phyloP scores from a whole-genome alignment of 257 asterid species.

The Schizonepeta tenuifolia region DNA sequence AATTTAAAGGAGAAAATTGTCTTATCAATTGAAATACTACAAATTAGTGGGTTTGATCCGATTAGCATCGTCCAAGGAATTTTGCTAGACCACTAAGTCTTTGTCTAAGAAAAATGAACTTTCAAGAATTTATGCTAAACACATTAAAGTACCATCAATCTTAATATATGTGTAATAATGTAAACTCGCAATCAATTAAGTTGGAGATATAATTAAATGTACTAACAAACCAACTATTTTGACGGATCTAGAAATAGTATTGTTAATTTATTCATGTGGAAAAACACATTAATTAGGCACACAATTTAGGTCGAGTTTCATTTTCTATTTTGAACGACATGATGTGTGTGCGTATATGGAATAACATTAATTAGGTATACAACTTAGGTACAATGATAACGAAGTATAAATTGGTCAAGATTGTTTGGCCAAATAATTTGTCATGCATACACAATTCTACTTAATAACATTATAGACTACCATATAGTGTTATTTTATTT shows the following conservation, averaged over 20 bases:
- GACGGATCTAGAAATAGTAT: neutral
- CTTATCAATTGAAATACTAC: no score
- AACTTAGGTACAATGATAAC: slow-evolving; percentile 37
- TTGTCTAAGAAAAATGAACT: neutral
- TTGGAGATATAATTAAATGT: neutral
- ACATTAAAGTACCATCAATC: neutral
- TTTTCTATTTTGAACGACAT: neutral
- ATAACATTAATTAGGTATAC: slow-evolving; percentile 48
- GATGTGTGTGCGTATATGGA: neutral
- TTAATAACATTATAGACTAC: neutral
- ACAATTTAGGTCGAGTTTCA: slow-evolving; percentile 15
- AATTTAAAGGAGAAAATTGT: no score
- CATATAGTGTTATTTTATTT: neutral
- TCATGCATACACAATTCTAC: slow-evolving; percentile 6
- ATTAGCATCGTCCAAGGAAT: no score
- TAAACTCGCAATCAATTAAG: neutral
- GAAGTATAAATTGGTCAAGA: slow-evolving; percentile 32
- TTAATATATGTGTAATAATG: no score
- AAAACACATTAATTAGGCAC: slow-evolving; percentile 24
- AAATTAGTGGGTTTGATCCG: no score
- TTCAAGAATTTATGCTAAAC: neutral
- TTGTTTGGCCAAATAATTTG: slow-evolving; percentile 45
- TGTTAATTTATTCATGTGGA: neutral
- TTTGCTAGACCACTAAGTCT: no score
- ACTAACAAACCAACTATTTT: neutral